Evolutionary conservation across 257 asterid species (phyloP).

Genomic region (Capsicum rhomboideum): DNA sequence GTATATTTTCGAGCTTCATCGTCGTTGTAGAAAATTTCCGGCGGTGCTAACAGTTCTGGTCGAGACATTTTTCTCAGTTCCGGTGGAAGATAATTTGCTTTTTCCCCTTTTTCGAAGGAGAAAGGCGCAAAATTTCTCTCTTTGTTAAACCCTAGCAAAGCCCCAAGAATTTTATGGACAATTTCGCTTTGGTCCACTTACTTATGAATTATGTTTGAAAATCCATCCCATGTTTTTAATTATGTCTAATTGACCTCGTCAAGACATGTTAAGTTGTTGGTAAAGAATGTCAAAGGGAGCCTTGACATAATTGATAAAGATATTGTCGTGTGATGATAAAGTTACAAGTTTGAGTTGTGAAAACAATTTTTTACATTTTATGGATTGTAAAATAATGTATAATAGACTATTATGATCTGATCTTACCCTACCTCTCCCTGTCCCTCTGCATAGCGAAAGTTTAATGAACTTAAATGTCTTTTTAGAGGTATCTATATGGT

Average conservation of each 20-base stretch:
- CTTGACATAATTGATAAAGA: no score
- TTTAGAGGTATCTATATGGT: no score
- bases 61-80: conserved; percentile 25
- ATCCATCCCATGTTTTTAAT: not conserved
- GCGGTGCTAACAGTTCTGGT: conserved; percentile 96
- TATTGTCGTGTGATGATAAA: no score
- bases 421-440: no score
- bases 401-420: no score
- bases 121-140: not conserved
- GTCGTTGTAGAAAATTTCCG: conserved; percentile 86
- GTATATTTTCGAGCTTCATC: conserved; percentile 96
- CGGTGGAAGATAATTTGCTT: not conserved
- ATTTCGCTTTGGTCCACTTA: not conserved
- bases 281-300: no score
- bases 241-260: not conserved
- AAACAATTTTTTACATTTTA: no score
- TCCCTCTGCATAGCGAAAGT: no score
- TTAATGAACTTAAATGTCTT: no score
- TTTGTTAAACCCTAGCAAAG: not conserved
- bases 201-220: not conserved
- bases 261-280: not conserved
- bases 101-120: not conserved
- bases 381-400: no score
- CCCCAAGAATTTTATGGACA: not conserved
- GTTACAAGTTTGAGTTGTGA: no score